Percentiles rank a stretch among this genome's conserved stretches.
These are phyloP conservation scores for Aspergillus sp. DNA, from an alignment of 2,329 filamentous ascomycete species.

Conservation along the genomic window DNA sequence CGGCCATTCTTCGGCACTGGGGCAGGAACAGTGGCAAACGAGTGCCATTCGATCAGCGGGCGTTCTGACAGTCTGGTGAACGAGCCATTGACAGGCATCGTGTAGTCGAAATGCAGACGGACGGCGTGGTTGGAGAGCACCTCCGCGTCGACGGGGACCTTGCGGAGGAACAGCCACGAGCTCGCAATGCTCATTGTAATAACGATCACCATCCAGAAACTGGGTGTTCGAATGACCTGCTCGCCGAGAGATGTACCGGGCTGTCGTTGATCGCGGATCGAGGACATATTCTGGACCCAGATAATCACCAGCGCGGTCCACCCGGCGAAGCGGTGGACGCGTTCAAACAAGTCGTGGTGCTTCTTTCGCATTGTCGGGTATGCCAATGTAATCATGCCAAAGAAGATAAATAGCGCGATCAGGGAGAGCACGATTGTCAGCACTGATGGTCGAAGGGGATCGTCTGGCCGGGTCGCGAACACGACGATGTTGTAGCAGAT, in stretches of 20 bases:
- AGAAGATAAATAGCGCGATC: conserved; percentile 30
- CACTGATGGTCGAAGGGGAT: background rate
- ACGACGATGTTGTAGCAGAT: conserved; percentile 10
- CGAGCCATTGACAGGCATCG: conserved; percentile 17
- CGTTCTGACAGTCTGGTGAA: conserved; percentile 19
- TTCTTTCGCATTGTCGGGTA: conserved; percentile 26
- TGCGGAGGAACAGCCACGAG: conserved; percentile 22
- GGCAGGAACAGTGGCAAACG: conserved; percentile 22
- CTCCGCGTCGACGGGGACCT: conserved; percentile 21
- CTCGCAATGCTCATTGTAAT: conserved; percentile 22
- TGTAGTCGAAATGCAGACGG: conserved; percentile 24
- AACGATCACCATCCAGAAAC: conserved; percentile 23
- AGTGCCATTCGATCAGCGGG: conserved; percentile 25
- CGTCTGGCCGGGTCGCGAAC: background rate
- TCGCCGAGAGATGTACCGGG: background rate
- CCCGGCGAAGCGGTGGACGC: conserved; percentile 37
- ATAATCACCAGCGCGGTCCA: conserved; percentile 28
- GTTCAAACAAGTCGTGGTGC: conserved; percentile 39
- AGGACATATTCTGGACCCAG: conserved; percentile 13
- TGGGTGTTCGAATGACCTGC: conserved; percentile 1
- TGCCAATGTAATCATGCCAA: conserved; percentile 11
- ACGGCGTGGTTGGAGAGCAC: conserved; percentile 24
- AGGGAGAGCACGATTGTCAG: conserved; percentile 9
- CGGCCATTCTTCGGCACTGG: conserved; percentile 1
- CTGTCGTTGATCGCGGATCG: conserved; percentile 5